A percentile compares a stretch with the other conserved stretches of the same genome.
Conservation (phyloP, 1,284 basidiomycete species). For the Papiliotrema laurentii region DNA sequence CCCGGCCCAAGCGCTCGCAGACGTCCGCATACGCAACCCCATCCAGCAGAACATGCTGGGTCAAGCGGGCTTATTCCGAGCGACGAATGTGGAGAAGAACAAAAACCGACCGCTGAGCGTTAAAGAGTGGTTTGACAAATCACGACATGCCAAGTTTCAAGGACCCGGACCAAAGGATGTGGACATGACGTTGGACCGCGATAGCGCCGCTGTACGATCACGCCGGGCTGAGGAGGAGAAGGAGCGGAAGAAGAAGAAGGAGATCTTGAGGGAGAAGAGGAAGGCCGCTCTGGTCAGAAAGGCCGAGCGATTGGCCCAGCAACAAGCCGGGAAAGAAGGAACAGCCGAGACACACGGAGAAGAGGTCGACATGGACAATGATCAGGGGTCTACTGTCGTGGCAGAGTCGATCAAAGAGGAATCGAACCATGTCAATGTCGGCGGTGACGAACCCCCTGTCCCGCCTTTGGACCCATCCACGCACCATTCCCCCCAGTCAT, state of each 20-base stretch:
- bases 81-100: constrained; percentile 85
- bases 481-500: constrained; percentile 29
- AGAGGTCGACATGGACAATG: constrained; percentile 1
- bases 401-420: background rate
- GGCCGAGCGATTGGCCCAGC: constrained; percentile 35
- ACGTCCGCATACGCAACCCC: constrained; percentile 70
- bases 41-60: constrained; percentile 92
- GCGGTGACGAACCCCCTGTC: constrained; percentile 8
- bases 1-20: constrained; percentile 58
- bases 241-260: constrained; percentile 19
- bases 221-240: constrained; percentile 15
- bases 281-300: constrained; percentile 39
- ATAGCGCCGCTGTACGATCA: constrained; percentile 34
- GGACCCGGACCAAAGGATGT: constrained; percentile 39
- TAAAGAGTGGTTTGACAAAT: constrained; percentile 82
- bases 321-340: constrained; percentile 43
- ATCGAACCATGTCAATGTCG: background rate
- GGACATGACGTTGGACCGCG: constrained; percentile 28
- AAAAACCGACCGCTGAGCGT: constrained; percentile 63
- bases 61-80: constrained; percentile 76
- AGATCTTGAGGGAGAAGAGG: constrained; percentile 34
- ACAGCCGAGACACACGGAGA: constrained; percentile 9
- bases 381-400: background rate
- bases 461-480: constrained; percentile 29
- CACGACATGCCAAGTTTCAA: constrained; percentile 43